Evolutionary conservation across 495 filamentous ascomycete species (phyloP).

Genomic region (Entonaema liquescens): DNA sequence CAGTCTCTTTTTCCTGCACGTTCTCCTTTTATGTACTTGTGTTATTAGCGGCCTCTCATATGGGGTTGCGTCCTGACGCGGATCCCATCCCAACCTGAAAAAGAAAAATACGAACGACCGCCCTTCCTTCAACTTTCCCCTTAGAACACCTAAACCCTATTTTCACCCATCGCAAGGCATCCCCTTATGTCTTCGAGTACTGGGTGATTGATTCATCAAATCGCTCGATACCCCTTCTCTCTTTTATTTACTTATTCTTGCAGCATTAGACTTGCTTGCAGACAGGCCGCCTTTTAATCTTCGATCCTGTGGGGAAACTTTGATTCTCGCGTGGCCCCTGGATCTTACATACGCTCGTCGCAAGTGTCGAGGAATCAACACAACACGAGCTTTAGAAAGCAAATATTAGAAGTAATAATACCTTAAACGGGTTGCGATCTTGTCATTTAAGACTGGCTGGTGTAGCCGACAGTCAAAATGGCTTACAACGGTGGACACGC

Average conservation of each 20-base stretch:
- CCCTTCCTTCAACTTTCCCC: slow-evolving; percentile 39
- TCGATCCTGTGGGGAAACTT: slow-evolving; percentile 34
- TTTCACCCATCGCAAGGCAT: slow-evolving; percentile 33
- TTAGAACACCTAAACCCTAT: slow-evolving; percentile 26
- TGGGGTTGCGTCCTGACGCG: slow-evolving; percentile 39
- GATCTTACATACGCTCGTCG: slow-evolving; percentile 26
- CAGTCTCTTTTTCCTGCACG: slow-evolving; percentile 28
- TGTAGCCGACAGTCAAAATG: slow-evolving; percentile 50
- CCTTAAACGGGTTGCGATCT: slow-evolving; percentile 1
- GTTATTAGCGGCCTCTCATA: slow-evolving; percentile 36
- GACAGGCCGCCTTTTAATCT: slow-evolving; percentile 24
- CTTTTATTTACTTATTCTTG: slow-evolving; percentile 30
- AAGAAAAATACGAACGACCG: slow-evolving; percentile 46
- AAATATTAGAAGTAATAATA: slow-evolving; percentile 5
- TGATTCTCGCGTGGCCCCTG: slow-evolving; percentile 36
- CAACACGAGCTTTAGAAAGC: slow-evolving; percentile 18
- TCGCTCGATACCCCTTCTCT: slow-evolving; percentile 34
- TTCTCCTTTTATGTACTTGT: slow-evolving; percentile 36
- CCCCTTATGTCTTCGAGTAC: slow-evolving; percentile 34
- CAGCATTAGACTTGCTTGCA: slow-evolving; percentile 36
- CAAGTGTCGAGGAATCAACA: slow-evolving; percentile 24
- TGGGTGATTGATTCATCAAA: slow-evolving; percentile 43
- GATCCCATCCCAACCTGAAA: slow-evolving; percentile 46
- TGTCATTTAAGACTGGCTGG: slow-evolving; percentile 23
- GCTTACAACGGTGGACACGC: slow-evolving; percentile 56